Evolutionary conservation across 2,329 filamentous ascomycete genomes (phyloP), one percentile per base, ranked within the genome.

Genomic region (Ophidiomyces ophidiicola): DNA sequence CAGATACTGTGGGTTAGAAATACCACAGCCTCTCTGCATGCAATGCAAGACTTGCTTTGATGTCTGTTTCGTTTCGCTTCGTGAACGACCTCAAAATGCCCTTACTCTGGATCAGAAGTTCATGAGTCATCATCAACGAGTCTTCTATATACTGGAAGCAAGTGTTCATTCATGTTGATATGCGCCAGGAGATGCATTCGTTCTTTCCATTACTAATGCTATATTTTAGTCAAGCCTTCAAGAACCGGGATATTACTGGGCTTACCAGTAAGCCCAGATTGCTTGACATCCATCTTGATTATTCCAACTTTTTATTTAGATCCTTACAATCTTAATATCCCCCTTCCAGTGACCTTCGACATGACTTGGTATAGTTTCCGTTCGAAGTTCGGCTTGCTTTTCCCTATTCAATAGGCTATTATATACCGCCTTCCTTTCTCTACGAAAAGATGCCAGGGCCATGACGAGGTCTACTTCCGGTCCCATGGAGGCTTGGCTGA

Each of bases 271-370:
- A n/a, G n/a, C n/a, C n/a, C n/a, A n/a, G n/a, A n/a, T n/a, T n/a
- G n/a, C n/a, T n/a, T n/a, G 17, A 3, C 25, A 10, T 17, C 18
- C 10, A 1, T 29, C 11, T 28, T 6, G 12, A 12, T 19, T 24
- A 2, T 32, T 25, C 17, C 23, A 19, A 8, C 10, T 21, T 30
- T 26, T 24, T 33, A 4, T 14, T 28, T 14, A 28, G 14, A 64
- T 63, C 24, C 72, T 59, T n/a, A 77, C 58, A 20, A 78, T 63
- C 38, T 70, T 71, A 17, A 78, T 66, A 23, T 72, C 62, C 4
- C 74, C 74, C 20, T 69, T 65, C 74, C 74, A 78, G 46, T 72
- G 66, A 0, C 74, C 74, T 41, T 74, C 69, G 0, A 74, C 63
- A 45, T 59, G 61, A n/a, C 5, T 53, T 44, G 25, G 48, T 33